A percentile compares a stretch with the other conserved stretches of the same genome.
phyloP scores from a whole-genome alignment of 148 eudicot genomes.

The Linanthus parryae region DNA sequence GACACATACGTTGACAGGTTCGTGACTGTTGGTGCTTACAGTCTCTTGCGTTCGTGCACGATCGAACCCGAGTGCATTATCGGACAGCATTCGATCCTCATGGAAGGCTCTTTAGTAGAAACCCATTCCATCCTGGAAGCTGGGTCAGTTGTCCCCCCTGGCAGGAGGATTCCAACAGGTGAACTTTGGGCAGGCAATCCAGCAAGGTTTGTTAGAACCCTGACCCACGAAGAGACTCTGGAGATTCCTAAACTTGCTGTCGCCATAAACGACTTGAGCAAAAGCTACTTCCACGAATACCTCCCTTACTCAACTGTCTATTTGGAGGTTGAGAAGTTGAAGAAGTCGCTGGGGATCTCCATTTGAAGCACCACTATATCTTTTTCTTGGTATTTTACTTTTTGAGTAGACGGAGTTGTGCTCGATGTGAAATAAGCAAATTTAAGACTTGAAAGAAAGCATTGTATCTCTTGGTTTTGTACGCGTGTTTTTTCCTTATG shows the following conservation, averaged over 20 bases:
- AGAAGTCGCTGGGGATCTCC: conserved; percentile 61
- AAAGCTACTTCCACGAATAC: conserved; percentile 66
- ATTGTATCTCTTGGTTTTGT: not conserved
- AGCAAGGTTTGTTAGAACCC: conserved; percentile 86
- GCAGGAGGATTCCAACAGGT: conserved; percentile 92
- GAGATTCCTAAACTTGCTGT: conserved; percentile 91
- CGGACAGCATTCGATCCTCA: conserved; percentile 90
- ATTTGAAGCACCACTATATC: conserved; percentile 22
- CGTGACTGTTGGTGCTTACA: conserved; percentile 84
- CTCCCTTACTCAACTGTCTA: conserved; percentile 92
- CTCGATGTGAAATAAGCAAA: conserved; percentile 21
- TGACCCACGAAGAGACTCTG: conserved; percentile 84
- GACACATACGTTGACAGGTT: conserved; percentile 81
- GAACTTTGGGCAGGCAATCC: conserved; percentile 99
- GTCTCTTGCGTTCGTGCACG: conserved; percentile 89
- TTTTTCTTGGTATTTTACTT: conserved; percentile 11
- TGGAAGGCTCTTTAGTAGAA: conserved; percentile 98
- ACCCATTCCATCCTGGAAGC: conserved; percentile 97
- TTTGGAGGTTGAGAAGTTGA: conserved; percentile 95
- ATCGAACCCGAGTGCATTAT: conserved; percentile 98
- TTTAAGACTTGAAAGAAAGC: conserved; percentile 3
- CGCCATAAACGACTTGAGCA: conserved; percentile 85
- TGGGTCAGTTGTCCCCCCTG: conserved; percentile 95
- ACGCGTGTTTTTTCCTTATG: not conserved
- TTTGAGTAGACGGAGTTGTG: conserved; percentile 17